phyloP scores from a whole-genome alignment of 2,329 filamentous ascomycete species.

The Trichoderma aggressivum region DNA sequence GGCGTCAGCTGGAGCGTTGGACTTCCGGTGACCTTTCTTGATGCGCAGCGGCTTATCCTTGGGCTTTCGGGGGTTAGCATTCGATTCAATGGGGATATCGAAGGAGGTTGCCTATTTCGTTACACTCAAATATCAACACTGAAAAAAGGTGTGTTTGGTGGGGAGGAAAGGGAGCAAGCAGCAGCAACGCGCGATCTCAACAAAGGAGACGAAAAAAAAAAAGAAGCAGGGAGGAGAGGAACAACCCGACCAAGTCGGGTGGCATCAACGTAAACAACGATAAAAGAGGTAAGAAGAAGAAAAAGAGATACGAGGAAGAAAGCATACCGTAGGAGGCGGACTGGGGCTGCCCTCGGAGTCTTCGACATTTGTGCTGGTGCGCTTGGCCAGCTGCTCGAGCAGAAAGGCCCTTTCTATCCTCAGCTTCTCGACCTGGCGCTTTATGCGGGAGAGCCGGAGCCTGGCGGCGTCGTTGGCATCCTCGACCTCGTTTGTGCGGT shows the following conservation, averaged over 20 bases:
- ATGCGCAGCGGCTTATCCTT: conserved; percentile 74
- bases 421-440: conserved; percentile 86
- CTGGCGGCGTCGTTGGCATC: conserved; percentile 83
- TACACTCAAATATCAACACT: conserved; percentile 35
- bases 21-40: conserved; percentile 68
- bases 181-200: not conserved
- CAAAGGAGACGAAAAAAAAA: not conserved
- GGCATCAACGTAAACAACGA: not conserved
- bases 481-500: conserved; percentile 87
- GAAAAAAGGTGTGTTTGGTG: conserved; percentile 21
- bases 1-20: conserved; percentile 45
- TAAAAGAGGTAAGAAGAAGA: not conserved
- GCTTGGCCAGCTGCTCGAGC: conserved; percentile 68
- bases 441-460: conserved; percentile 72
- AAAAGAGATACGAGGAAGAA: not conserved
- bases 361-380: conserved; percentile 71
- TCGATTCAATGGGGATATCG: conserved; percentile 32
- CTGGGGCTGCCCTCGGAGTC: conserved; percentile 77
- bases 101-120: conserved; percentile 32
- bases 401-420: conserved; percentile 78
- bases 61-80: conserved; percentile 52
- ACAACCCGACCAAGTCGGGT: not conserved
- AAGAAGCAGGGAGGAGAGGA: not conserved
- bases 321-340: conserved; percentile 70
- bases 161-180: conserved; percentile 6